These are phyloP conservation scores for Chlamydomonas schloesseri DNA, from an alignment of 139 green algal genomes.

Conservation along the genomic window DNA sequence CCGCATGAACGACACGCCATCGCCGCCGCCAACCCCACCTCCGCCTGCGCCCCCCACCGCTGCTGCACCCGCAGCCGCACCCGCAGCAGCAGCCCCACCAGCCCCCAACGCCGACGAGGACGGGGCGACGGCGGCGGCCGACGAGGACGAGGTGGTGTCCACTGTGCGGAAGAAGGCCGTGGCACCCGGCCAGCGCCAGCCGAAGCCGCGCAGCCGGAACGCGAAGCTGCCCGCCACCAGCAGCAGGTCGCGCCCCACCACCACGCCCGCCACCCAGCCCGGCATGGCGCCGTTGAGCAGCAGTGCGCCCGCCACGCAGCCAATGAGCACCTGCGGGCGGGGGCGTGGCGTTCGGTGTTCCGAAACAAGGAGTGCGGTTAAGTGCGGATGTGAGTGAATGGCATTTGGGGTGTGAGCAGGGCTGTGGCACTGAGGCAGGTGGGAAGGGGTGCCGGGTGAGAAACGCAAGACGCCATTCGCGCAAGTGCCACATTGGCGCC, in stretches of 20 bases:
- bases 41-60: not conserved
- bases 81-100: not conserved
- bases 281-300: constrained; percentile 73
- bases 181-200: constrained; percentile 64
- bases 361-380: too few species aligned
- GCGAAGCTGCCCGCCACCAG: constrained; percentile 71
- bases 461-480: too few species aligned
- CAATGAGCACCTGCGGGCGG: constrained; percentile 51
- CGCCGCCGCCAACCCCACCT: not conserved
- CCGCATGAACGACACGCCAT: constrained; percentile 46
- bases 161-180: constrained; percentile 73
- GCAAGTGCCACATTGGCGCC: too few species aligned
- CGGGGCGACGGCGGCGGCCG: not conserved
- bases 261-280: constrained; percentile 66
- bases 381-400: too few species aligned
- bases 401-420: too few species aligned
- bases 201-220: constrained; percentile 60
- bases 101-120: too few species aligned
- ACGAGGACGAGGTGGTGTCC: constrained; percentile 9
- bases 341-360: too few species aligned
- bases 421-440: too few species aligned
- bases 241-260: constrained; percentile 80
- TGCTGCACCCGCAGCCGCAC: not conserved
- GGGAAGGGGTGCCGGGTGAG: too few species aligned
- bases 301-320: constrained; percentile 68